Base-by-base conservation (phyloP, 2,329 filamentous ascomycete species). In the Rasamsonia emersonii region DNA sequence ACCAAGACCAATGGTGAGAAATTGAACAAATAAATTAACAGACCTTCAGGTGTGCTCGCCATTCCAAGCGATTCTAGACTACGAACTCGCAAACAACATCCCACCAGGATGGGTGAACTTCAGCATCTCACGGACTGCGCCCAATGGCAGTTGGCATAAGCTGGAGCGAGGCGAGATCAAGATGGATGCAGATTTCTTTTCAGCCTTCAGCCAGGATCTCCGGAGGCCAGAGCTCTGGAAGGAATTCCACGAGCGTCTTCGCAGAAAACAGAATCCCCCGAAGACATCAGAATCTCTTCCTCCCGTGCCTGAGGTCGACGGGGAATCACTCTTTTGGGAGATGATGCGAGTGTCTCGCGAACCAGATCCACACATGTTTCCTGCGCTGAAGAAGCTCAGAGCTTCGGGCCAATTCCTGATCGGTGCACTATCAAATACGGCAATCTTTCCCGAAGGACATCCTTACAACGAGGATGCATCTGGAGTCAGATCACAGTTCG, bases 41-140 rank as follows among this genome's bases (percentile, higher is more conserved):
- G 13, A 32, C 5, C 1, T 25, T 1, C 43, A 93, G 88, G 86
- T 95, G 33, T 68, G 82, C 15, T 95, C 86, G 1, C 91, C 91
- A 7, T 88, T 98, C 51, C 86, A 93, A 64, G 79, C 84, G 2
- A 96, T 98, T 48, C 70, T 93, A 35, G 82, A 93, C 61, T 95
- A 95, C 56, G 91, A 96, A 56, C 64, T 79, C 33, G 65, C 72
- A 38, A 68, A 83, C 35, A 70, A 71, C 24, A 89, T 96, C 30
- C 89, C 88, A 1, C 70, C 77, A 3, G 89, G 88, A 51, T 96
- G 86, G 79, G 72, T 96, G 47, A 96, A 96, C 65, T 80, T 82
- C 62, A 82, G 82, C 46, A 91, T 96, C 51, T 86, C 85, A 32
- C 73, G 74, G 46, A 78, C 81, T 3, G 75, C 79, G 0, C 86